These are phyloP conservation scores for Nephelium lappaceum DNA, from an alignment of 345 rosid species.

Conservation along the genomic window DNA sequence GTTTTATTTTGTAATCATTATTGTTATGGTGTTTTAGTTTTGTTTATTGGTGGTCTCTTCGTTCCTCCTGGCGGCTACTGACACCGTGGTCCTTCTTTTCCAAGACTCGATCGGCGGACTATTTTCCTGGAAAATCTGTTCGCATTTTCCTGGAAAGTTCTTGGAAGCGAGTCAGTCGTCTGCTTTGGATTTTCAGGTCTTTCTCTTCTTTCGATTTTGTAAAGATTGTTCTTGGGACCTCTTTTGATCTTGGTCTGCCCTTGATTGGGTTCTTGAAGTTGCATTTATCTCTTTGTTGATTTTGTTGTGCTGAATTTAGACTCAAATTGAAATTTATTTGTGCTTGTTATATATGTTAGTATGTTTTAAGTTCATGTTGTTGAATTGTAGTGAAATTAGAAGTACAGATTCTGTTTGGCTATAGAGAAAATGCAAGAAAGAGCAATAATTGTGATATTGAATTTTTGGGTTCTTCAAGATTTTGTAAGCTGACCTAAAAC, in stretches of 20 bases:
- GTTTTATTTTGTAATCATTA: too few relatives aligned
- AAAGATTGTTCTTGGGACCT: neutral
- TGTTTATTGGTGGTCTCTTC: neutral
- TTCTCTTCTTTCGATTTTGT: neutral
- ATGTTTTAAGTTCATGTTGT: neutral
- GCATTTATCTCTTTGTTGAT: neutral
- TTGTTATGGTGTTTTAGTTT: neutral
- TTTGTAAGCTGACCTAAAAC: neutral
- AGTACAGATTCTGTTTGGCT: conserved; percentile 1
- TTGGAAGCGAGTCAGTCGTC: neutral
- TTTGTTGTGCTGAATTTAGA: conserved; percentile 9
- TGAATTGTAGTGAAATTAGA: neutral
- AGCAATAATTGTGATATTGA: neutral
- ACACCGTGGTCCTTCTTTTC: neutral
- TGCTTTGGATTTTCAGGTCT: conserved; percentile 15
- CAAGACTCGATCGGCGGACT: neutral
- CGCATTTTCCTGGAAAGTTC: neutral
- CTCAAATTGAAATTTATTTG: neutral
- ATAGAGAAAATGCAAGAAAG: conserved; percentile 3
- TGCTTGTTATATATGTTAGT: neutral
- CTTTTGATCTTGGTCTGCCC: conserved; percentile 10
- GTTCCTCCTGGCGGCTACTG: neutral
- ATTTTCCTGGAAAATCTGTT: conserved; percentile 7
- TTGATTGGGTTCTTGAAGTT: conserved; percentile 10
- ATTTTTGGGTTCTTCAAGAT: neutral